Base-by-base conservation (phyloP, 2,329 filamentous ascomycete species). In the Pseudogymnoascus sp. region DNA sequence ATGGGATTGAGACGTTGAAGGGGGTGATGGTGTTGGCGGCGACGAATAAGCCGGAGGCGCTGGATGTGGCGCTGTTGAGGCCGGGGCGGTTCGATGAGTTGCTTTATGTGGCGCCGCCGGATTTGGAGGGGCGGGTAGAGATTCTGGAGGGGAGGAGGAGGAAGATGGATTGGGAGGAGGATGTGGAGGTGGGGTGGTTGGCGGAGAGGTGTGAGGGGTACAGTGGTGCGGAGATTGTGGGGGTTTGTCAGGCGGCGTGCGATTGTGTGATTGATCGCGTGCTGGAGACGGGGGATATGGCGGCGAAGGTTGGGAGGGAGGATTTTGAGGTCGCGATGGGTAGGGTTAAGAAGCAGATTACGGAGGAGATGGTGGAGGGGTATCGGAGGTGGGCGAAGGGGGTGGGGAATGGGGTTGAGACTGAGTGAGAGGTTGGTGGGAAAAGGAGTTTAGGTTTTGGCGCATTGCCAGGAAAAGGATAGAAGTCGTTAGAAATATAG, bases 1-100 rank as follows among this genome's bases (percentile, higher is more conserved):
- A 97, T 72, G 93, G 93, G 55, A 96, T 97, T 68, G 91, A 96
- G 74, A 81, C 87, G 39, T 80, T 95, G 19, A 87, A 87, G 62
- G 90, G 90, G 63, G 92, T 97, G 0, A 83, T 95, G 64, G 88
- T 97, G 12, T 84, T 97, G 16, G 93, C 91, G 0, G 93, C 93
- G 2, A 97, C 93, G 0, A 97, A 97, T 76, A 86, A 91, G 61
- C 93, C 93, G 0, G 89, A 96, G 69, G 82, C 87, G 1, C 83
- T 97, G 19, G 93, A 97, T 72, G 84, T 90, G 0, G 93, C 93
- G 0, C 81, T 97, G 35, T 84, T 96, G 71, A 85, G 93, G 0
- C 89, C 91, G 0, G 93, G 93, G 1, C 84, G 93, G 28, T 90
- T 97, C 73, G 91, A 96, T 70, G 84, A 88, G 67, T 81, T 92